Percentiles rank a stretch among this genome's conserved stretches.
Conservation (phyloP, 2,329 filamentous ascomycete species). For the Fonsecaea nubica region DNA sequence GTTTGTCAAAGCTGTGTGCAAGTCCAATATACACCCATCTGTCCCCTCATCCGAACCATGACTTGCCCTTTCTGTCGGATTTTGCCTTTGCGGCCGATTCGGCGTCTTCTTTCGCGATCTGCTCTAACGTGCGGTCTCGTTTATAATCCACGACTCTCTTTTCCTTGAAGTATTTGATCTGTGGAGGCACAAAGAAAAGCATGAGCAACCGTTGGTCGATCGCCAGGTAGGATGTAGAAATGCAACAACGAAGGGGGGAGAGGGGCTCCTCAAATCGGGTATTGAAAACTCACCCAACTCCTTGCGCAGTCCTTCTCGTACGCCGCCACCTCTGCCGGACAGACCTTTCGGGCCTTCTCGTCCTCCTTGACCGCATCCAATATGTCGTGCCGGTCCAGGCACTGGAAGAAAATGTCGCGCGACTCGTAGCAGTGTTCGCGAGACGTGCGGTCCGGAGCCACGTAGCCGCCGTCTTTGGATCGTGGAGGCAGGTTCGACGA, state of each 20-base stretch:
- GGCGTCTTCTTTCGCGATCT: conserved; percentile 75
- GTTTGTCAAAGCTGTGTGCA: neutral
- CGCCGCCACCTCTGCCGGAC: conserved; percentile 64
- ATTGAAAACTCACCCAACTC: conserved; percentile 75
- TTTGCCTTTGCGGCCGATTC: conserved; percentile 60
- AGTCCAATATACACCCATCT: conserved; percentile 1
- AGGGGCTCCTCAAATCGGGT: neutral
- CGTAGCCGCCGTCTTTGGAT: conserved; percentile 64
- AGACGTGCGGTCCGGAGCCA: conserved; percentile 84
- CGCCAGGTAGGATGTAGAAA: neutral
- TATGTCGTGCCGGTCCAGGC: conserved; percentile 81
- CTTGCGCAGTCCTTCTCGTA: conserved; percentile 87
- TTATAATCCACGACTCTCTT: conserved; percentile 90
- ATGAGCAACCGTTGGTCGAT: conserved; percentile 10
- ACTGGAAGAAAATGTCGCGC: conserved; percentile 85
- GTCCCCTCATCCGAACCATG: conserved; percentile 40
- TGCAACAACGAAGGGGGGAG: neutral
- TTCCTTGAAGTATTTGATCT: conserved; percentile 99
- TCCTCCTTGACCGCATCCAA: conserved; percentile 72
- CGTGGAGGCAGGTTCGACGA: conserved; percentile 49
- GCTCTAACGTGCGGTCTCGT: conserved; percentile 77
- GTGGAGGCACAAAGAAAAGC: conserved; percentile 12
- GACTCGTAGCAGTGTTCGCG: conserved; percentile 87
- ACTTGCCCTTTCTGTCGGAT: conserved; percentile 45
- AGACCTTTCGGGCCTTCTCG: conserved; percentile 64